These are phyloP conservation scores for Ormosia semicastrata DNA, from an alignment of 306 rosid species.

Conservation along the genomic window DNA sequence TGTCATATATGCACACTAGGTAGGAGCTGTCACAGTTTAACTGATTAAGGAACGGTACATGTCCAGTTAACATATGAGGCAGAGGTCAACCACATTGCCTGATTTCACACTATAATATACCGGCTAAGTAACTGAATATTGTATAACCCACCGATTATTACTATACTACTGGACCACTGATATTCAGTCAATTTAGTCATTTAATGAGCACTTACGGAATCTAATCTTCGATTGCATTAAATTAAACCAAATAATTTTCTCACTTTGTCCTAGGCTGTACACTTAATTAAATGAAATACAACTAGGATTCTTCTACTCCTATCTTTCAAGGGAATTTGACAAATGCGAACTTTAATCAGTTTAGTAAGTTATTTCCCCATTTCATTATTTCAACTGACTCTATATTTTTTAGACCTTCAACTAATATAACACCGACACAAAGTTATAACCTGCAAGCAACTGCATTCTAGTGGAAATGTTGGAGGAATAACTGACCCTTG, in stretches of 20 bases:
- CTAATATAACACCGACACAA: slow-evolving; percentile 14
- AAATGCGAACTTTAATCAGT: neutral
- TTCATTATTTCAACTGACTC: neutral
- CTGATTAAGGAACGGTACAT: neutral
- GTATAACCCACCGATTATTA: neutral
- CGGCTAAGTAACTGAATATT: neutral
- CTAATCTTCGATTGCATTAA: slow-evolving; percentile 14
- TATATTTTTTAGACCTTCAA: slow-evolving; percentile 2
- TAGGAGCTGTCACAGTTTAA: slow-evolving; percentile 10
- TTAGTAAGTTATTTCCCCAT: neutral
- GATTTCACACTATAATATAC: neutral
- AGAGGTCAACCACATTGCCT: neutral
- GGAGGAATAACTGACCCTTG: neutral
- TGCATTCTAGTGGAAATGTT: slow-evolving; percentile 12
- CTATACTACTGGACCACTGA: neutral
- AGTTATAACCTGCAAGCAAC: neutral
- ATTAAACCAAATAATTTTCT: neutral
- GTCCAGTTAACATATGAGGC: neutral
- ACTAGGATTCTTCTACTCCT: neutral
- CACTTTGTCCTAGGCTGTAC: neutral
- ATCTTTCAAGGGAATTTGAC: slow-evolving; percentile 4
- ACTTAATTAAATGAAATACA: slow-evolving; percentile 18
- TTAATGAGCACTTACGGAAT: slow-evolving; percentile 26
- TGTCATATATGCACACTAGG: slow-evolving; percentile 9
- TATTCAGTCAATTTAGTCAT: neutral